Evolutionary conservation across 495 filamentous ascomycete species (phyloP), one percentile per base, ranked within the genome.

Genomic region (Hypomontagnella submonticulosa): DNA sequence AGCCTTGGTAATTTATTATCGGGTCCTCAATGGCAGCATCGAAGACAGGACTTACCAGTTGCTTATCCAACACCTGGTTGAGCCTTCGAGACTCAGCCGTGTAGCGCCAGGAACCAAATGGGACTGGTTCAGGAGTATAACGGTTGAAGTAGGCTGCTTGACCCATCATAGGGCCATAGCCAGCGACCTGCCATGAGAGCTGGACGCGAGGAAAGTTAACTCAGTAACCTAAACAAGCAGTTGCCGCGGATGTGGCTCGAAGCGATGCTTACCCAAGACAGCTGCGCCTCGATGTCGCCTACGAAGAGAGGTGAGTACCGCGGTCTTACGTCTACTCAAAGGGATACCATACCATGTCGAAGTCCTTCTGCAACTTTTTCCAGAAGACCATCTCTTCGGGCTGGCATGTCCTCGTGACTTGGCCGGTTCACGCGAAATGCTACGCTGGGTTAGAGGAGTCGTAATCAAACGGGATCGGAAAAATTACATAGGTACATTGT

Each of bases 131-230:
- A 34, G 33, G 15, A 12, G 43, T 9, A 46, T 61, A 66, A 4
- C 63, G 56, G 50, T 61, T 61, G 30, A 56, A 66, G 16, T 54
- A 23, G 50, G 8, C 11, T 20, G 63, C 55, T 46, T 61, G 50
- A 4, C 56, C 63, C 57, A 66, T 60, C 63, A 61, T 61, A 42
- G 63, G 56, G 42, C 57, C 63, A 27, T 51, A 57, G 44, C 53
- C 50, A 15, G 62, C 47, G 27, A 66, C 38, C 33, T 66, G 62
- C 62, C 62, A 66, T n/a, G 62, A 66, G 32, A 66, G 55, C 62
- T 66, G 19, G 20, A 16, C 8, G 44, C 16, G 8, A 40, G 34
- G 40, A 1, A 40, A 37, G 19, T 50, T 20, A 44, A 27, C 23
- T 27, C 23, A 27, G 23, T 27, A 27, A 6, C 23, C 23, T 27